Conservation (phyloP, 2,329 filamentous ascomycete species). For the Biscogniauxia marginata region DNA sequence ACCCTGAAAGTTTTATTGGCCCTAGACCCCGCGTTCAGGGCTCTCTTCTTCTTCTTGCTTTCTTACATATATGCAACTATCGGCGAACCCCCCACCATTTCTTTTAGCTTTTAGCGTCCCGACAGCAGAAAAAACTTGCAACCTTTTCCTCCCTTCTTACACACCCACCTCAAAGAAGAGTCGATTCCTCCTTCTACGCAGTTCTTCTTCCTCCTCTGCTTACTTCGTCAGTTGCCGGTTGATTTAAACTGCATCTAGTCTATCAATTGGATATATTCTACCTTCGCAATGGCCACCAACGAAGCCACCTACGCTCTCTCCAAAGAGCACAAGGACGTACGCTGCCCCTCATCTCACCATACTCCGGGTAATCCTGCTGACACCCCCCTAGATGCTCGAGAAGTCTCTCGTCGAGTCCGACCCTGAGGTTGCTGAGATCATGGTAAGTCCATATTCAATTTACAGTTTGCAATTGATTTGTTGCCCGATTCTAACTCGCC, state of each 20-base stretch:
- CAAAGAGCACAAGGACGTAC: constrained; percentile 36
- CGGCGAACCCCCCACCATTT: background rate
- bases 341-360: constrained; percentile 5
- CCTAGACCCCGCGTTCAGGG: background rate
- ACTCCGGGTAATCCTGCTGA: constrained; percentile 28
- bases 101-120: background rate
- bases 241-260: background rate
- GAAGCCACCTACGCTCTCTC: constrained; percentile 35
- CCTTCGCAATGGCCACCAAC: constrained; percentile 31
- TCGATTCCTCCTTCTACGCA: too few relatives aligned
- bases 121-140: background rate
- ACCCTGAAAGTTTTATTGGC: background rate
- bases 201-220: background rate
- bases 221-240: background rate
- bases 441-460: constrained; percentile 60
- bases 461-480: background rate
- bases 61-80: too few relatives aligned
- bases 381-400: constrained; percentile 76
- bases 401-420: constrained; percentile 89
- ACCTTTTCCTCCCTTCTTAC: background rate
- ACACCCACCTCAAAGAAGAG: background rate
- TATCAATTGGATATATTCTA: background rate
- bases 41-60: background rate
- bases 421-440: constrained; percentile 92
- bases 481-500: background rate